Conservation (phyloP, 176 grass and related monocot genomes). For the Olyra latifolia region DNA sequence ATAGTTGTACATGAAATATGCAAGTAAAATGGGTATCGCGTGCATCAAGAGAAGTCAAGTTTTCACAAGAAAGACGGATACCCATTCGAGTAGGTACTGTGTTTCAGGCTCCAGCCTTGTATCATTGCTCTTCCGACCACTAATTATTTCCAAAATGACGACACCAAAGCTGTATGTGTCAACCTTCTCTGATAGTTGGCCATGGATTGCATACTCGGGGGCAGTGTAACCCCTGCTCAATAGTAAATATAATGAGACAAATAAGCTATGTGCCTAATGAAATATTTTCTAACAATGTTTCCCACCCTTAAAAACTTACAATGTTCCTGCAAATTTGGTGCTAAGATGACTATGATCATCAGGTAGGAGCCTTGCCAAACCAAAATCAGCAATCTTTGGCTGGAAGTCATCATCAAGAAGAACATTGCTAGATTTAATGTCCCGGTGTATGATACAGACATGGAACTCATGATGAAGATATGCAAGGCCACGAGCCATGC, state of each 20-base stretch:
- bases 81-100: constrained; percentile 86
- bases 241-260: constrained; percentile 22
- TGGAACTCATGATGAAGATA: constrained; percentile 90
- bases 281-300: constrained; percentile 13
- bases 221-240: constrained; percentile 82
- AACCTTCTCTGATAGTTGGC: constrained; percentile 78
- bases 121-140: constrained; percentile 83
- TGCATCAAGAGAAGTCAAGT: constrained; percentile 11
- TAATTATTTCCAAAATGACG: constrained; percentile 80
- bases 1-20: constrained; percentile 25
- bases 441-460: constrained; percentile 86
- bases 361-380: constrained; percentile 73
- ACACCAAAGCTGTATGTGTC: constrained; percentile 83
- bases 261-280: background rate
- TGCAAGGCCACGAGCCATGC: constrained; percentile 76
- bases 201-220: constrained; percentile 86
- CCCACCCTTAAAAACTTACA: constrained; percentile 49
- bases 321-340: constrained; percentile 85
- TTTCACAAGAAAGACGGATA: constrained; percentile 47
- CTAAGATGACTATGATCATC: constrained; percentile 83
- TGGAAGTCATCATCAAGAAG: constrained; percentile 79
- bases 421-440: constrained; percentile 81
- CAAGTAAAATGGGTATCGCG: background rate
- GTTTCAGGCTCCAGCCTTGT: constrained; percentile 54
- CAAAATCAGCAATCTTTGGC: constrained; percentile 82